These are phyloP conservation scores for Talaromyces sp. DNA, from an alignment of 2,329 filamentous ascomycete genomes.

Conservation along the genomic window DNA sequence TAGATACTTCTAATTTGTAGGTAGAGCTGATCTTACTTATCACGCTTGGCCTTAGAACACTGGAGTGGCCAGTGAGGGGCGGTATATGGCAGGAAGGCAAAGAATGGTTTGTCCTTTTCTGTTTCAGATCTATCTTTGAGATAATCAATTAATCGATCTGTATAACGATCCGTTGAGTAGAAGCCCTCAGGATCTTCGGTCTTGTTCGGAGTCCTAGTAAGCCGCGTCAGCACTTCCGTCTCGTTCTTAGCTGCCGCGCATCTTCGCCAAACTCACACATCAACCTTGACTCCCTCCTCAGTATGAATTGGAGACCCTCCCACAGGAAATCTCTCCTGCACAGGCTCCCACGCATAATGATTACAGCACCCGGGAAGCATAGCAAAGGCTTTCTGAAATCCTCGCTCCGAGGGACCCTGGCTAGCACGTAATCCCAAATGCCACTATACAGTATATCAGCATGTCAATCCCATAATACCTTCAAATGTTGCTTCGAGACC, in stretches of 20 bases:
- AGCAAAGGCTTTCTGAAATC: constrained; percentile 31
- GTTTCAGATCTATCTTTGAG: constrained; percentile 34
- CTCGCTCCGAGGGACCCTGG: constrained; percentile 28
- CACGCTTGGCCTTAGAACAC: constrained; percentile 33
- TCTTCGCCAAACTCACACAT: constrained; percentile 5
- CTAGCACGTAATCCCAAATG: constrained; percentile 33
- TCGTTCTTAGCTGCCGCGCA: neutral
- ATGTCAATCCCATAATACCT: no score
- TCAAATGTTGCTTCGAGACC: no score
- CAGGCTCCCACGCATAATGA: constrained; percentile 37
- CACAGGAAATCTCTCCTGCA: constrained; percentile 7
- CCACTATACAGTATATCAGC: no score
- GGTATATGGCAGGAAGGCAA: constrained; percentile 51
- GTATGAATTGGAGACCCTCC: constrained; percentile 6
- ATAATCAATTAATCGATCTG: constrained; percentile 31
- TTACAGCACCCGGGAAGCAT: constrained; percentile 32
- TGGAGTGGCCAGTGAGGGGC: constrained; percentile 57
- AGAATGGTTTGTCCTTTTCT: constrained; percentile 48
- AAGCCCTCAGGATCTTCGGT: constrained; percentile 10
- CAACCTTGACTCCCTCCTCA: constrained; percentile 1
- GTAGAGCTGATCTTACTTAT: constrained; percentile 13
- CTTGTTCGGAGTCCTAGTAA: constrained; percentile 1
- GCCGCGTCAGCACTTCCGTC: neutral
- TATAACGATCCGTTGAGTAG: constrained; percentile 32
- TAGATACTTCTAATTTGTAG: no score